Conservation (phyloP, 768 basidiomycete species). For the Xerocomellus amylosporus region DNA sequence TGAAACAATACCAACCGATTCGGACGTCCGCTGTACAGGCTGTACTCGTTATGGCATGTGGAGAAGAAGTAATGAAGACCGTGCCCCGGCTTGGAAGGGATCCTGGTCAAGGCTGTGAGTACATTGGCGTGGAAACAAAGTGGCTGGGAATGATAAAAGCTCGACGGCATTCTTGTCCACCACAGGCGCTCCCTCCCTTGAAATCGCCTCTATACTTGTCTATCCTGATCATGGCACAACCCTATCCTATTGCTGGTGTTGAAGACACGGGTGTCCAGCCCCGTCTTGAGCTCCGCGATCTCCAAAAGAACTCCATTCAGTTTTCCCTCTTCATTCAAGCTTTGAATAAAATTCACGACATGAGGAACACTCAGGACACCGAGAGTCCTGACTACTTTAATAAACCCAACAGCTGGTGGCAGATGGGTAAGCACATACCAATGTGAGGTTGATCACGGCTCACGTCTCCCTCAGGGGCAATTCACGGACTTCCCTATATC, state of each 20-base stretch:
- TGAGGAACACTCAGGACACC: neutral
- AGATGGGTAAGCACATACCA: conserved; percentile 8
- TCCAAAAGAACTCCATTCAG: conserved; percentile 7
- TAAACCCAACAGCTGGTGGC: conserved; percentile 23
- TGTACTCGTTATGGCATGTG: neutral
- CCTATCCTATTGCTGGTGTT: conserved; percentile 9
- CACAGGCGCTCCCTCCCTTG: neutral
- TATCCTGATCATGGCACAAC: conserved; percentile 8
- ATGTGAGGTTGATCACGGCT: neutral
- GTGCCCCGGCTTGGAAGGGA: neutral
- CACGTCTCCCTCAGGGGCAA: conserved; percentile 4
- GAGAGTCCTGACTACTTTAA: conserved; percentile 6
- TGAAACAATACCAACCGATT: neutral
- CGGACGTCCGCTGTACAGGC: no score
- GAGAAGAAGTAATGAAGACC: neutral
- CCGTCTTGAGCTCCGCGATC: conserved; percentile 18
- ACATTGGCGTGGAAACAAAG: neutral
- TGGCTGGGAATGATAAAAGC: conserved; percentile 1
- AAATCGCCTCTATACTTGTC: neutral
- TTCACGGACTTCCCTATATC: conserved; percentile 18
- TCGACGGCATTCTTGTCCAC: neutral
- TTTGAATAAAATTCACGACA: conserved; percentile 2
- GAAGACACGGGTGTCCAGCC: conserved; percentile 2
- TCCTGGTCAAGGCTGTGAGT: neutral
- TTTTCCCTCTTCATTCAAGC: conserved; percentile 21